Base-by-base conservation (phyloP, 2,329 filamentous ascomycete genomes). In the Harringtonia lauricola region DNA sequence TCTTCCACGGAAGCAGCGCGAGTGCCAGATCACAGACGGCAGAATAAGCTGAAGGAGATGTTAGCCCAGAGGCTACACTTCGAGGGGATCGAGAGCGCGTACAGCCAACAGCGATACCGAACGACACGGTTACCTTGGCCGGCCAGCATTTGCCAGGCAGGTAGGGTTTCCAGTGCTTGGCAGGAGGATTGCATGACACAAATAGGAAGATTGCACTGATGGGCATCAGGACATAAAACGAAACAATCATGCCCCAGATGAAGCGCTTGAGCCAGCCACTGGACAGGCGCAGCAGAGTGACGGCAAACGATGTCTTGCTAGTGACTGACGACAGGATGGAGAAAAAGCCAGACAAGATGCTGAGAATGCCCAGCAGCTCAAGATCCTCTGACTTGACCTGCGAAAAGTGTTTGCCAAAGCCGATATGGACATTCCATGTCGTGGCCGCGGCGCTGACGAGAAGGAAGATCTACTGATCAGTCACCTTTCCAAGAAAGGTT, bases 251-350 rank as follows among this genome's bases (percentile, higher is more conserved):
- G 33, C 54, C 54, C 60, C 59, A 61, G 30, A 61, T 41, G 17
- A 53, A 14, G 3, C 18, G 38, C 29, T 49, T 54, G 8, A 52
- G 22, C 57, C 52, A 37, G 45, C 47, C 24, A 53, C 53, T 29
- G 46, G 49, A 18, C 17, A 62, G 53, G 2, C 61, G 56, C 24
- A 63, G 52, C 35, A 63, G 49, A 2, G 59, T 62, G 9, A 62
- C 45, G 14, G 57, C 61, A 42, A 64, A 62, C 1, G 61, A 62
- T 2, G 59, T 62, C 49, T 64, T 65, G 46, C 58, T 59, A 44
- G 51, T 49, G 2, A 56, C 53, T 10, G 58, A 54, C 2, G 57
- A 58, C 4, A 56, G 42, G 36, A 58, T 55, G 21, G 52, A 58
- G 39, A 52, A 57, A 43, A 55, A 54, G 19, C 43, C 48, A 15